These are phyloP conservation scores for Phytophthora hibernalis DNA, from an alignment of 352 stramenopile species.

Conservation along the genomic window DNA sequence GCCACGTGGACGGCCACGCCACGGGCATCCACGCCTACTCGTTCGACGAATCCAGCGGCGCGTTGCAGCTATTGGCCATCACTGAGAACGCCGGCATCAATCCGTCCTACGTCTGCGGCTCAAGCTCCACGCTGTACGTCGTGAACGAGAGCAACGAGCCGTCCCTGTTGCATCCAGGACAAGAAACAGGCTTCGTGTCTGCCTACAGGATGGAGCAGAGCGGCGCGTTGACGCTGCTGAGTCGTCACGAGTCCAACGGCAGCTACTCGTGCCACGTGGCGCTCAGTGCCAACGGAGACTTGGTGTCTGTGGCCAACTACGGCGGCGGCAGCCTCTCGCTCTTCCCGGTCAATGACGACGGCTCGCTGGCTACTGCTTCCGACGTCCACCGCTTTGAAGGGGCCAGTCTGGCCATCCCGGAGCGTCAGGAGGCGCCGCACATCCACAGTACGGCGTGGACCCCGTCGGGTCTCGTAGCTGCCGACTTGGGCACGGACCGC, in stretches of 20 bases:
- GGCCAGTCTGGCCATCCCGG: slow-evolving; percentile 51
- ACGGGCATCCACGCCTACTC: slow-evolving; percentile 76
- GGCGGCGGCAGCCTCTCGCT: slow-evolving; percentile 66
- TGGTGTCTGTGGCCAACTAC: slow-evolving; percentile 82
- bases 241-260: slow-evolving; percentile 60
- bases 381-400: slow-evolving; percentile 59
- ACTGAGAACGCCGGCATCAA: slow-evolving; percentile 70
- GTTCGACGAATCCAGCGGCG: slow-evolving; percentile 59
- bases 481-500: slow-evolving; percentile 77
- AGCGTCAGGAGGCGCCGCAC: slow-evolving; percentile 79
- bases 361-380: slow-evolving; percentile 49
- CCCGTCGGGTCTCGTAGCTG: slow-evolving; percentile 47
- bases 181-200: slow-evolving; percentile 64
- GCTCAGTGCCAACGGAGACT: slow-evolving; percentile 51
- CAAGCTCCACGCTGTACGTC: slow-evolving; percentile 55
- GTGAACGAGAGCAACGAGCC: slow-evolving; percentile 77
- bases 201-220: slow-evolving; percentile 57
- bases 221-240: slow-evolving; percentile 53
- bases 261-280: slow-evolving; percentile 71
- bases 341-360: slow-evolving; percentile 64
- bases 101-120: slow-evolving; percentile 66
- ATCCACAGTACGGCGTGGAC: slow-evolving; percentile 82
- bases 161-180: slow-evolving; percentile 27
- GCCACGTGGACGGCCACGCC: slow-evolving; percentile 80
- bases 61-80: slow-evolving; percentile 51